Base-by-base conservation (phyloP, 2,329 filamentous ascomycete species). In the Trichoderma harzianum region DNA sequence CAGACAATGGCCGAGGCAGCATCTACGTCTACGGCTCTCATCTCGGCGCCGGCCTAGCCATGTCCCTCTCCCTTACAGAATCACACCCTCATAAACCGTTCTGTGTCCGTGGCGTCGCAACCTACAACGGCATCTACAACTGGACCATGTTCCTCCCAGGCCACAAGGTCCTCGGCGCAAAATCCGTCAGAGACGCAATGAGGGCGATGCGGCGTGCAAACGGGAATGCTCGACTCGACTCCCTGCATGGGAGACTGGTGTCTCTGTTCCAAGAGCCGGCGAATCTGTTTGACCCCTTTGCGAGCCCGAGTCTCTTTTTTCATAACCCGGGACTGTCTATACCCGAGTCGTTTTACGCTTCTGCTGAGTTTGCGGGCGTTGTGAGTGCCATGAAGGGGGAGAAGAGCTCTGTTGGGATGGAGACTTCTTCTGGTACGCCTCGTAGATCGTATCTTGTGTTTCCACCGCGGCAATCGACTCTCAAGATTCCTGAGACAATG, bases 81-180 rank as follows among this genome's bases (percentile, higher is more conserved):
- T 80, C 84, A 1, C 81, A 83, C 58, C 75, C 80, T 2, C 80
- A 85, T 69, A 76, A 79, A 16, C 79, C 76, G 36, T 83, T 87
- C 76, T 82, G 81, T 51, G 81, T 91, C 57, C 83, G 86, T 11
- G 88, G 88, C 8, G 78, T 90, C 36, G 80, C 88, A 18, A 84
- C 85, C 8, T 86, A 86, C 78, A 89, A 91, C 74, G 89, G 88
- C 55, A 84, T 91, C 72, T 91, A 89, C 80, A 86, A 91, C 80
- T 91, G 89, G 89, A 89, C 88, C 71, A 86, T 83, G 78, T 88
- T 90, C 72, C 82, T 89, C 12, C 86, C 86, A 0, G 84, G 86
- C 73, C 86, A 89, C 71, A 83, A 81, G 7, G 78, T 84, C 73
- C 84, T 88, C 74, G 70, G 62, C 14, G 68, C 55, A 18, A 78